Percentiles rank a stretch among this genome's conserved stretches.
phyloP scores from a whole-genome alignment of 768 basidiomycete genomes.

The Roridomyces roridus region DNA sequence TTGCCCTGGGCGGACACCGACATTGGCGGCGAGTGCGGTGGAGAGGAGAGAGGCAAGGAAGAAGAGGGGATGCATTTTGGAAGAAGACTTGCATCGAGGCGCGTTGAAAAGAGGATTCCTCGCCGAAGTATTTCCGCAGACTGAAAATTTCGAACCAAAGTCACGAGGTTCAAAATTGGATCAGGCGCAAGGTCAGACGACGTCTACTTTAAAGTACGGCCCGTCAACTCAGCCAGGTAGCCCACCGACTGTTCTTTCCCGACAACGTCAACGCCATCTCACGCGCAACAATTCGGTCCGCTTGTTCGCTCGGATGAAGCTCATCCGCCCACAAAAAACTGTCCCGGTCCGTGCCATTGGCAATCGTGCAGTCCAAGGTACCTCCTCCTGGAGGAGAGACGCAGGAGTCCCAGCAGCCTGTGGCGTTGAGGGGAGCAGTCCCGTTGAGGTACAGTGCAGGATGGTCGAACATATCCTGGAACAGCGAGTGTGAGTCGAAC shows the following conservation, averaged over 20 bases:
- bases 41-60: too few species aligned
- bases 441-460: conserved; percentile 66
- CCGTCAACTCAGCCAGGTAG: conserved; percentile 53
- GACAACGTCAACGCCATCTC: conserved; percentile 56
- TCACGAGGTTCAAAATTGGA: too few species aligned
- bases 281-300: conserved; percentile 56
- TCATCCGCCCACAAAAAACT: conserved; percentile 71
- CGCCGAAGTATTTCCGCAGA: too few species aligned
- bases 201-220: too few species aligned
- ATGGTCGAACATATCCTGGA: conserved; percentile 59
- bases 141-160: too few species aligned
- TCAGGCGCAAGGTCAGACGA: too few species aligned
- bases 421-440: conserved; percentile 66
- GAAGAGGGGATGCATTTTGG: too few species aligned
- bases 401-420: conserved; percentile 40
- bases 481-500: conserved; percentile 67
- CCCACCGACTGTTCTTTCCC: conserved; percentile 50
- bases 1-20: too few species aligned
- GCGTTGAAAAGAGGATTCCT: too few species aligned
- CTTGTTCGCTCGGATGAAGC: conserved; percentile 65
- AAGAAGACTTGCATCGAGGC: too few species aligned
- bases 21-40: too few species aligned
- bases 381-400: conserved; percentile 39
- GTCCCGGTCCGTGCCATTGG: conserved; percentile 51
- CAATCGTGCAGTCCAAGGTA: conserved; percentile 38